Evolutionary conservation across 495 filamentous ascomycete genomes (phyloP).

Genomic region (Aspergillus funiculosus): DNA sequence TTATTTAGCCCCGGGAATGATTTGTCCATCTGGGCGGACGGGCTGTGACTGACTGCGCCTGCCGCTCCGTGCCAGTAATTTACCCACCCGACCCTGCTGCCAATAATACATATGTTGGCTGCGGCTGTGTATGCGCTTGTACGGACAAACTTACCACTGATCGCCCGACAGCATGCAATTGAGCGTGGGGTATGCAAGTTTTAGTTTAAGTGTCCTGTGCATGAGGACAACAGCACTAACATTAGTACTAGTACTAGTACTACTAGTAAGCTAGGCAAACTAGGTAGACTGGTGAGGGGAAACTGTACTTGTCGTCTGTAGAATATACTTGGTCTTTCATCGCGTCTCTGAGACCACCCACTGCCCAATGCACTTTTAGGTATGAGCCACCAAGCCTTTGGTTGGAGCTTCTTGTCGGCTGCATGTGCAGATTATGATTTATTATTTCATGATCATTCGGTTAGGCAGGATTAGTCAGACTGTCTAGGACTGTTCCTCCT

Average conservation of each 20-base stretch:
- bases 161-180: slow-evolving; percentile 18
- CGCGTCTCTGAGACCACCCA: slow-evolving; percentile 1
- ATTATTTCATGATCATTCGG: background rate
- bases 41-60: background rate
- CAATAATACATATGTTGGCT: slow-evolving; percentile 22
- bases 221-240: too few species aligned
- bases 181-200: slow-evolving; percentile 24
- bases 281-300: too few species aligned
- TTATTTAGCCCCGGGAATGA: background rate
- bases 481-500: too few species aligned
- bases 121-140: slow-evolving; percentile 16
- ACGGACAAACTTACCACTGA: slow-evolving; percentile 12
- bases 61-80: slow-evolving; percentile 23
- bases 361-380: slow-evolving; percentile 17
- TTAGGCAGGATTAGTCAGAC: too few species aligned
- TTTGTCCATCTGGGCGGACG: slow-evolving; percentile 16
- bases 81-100: slow-evolving; percentile 17
- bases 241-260: too few species aligned
- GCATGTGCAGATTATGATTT: slow-evolving; percentile 2
- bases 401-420: slow-evolving; percentile 11
- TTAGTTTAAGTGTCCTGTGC: slow-evolving; percentile 11
- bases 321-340: slow-evolving; percentile 1
- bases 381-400: slow-evolving; percentile 11
- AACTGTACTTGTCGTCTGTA: slow-evolving; percentile 13
- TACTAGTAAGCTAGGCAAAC: too few species aligned